Base-by-base conservation (phyloP, 306 rosid species). In the Quercus engelmannii region DNA sequence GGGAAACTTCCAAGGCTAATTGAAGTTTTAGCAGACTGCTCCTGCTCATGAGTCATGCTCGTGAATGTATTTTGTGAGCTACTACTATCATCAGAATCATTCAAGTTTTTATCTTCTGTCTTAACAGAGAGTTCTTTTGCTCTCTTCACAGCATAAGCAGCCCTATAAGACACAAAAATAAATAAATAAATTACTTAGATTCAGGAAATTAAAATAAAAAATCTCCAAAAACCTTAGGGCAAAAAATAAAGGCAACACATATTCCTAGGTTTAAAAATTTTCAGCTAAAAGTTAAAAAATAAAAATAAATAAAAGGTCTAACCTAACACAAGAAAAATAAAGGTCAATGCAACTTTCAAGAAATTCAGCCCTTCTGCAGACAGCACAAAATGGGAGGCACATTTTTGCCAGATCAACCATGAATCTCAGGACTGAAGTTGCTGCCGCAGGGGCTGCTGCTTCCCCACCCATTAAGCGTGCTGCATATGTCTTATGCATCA, bases 401-500 rank as follows among this genome's bases (percentile, higher is more conserved):
- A 93, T 96, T 89, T 96, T 96, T 51, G 99, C 99, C 78, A 93
- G 84, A 91, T 96, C 99, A 80, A 96, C 99, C 99, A 96, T 91
- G 85, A 93, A 96, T 82, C 97, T 86, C 79, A 96, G 86, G 82
- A 96, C 97, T 13, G 99, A 85, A 82, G 99, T 96, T 17, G 97
- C 99, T 33, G 98, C 98, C 76, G 89, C 96, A 81, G 99, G 99
- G 75, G 99, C 99, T 51, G 98, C 89, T 76, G 99, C 99, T 87
- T 93, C 97, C 82, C 99, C 99, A 30, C 99, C 98, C 99, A 96
- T 96, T 80, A 96, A 87, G 73, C 99, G 99, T 76, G 99, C 99
- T 46, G 99, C 99, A 86, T 96, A 96, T 68, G 99, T 96, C 91
- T 96, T 96, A 84, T 96, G 99, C 99, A 96, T 90, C 82, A 96